These are phyloP conservation scores for Eimeria tenella DNA, from an alignment of 169 alveolate genomes.

Conservation along the genomic window DNA sequence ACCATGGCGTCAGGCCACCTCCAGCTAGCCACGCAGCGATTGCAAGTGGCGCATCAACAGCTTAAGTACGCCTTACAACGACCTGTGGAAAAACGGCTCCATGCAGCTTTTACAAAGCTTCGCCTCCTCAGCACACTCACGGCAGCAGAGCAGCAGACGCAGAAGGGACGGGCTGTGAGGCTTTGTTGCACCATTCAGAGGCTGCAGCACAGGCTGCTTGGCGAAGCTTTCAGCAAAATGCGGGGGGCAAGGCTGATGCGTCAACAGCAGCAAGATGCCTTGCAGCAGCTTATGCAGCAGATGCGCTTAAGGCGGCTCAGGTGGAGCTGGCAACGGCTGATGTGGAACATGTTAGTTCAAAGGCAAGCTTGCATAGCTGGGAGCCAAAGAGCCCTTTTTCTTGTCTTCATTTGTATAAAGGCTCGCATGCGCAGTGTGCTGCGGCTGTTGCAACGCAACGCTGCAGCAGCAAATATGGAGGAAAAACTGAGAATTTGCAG, in stretches of 20 bases:
- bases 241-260: background rate
- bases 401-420: slow-evolving; percentile 4
- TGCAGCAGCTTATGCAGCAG: slow-evolving; percentile 57
- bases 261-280: slow-evolving; percentile 7
- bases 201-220: background rate
- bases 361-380: background rate
- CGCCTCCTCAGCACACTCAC: background rate
- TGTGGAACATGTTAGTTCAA: background rate
- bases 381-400: slow-evolving; percentile 5
- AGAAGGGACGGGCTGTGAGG: background rate
- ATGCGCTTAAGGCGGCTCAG: slow-evolving; percentile 43
- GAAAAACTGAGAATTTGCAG: slow-evolving; percentile 5
- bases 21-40: slow-evolving; percentile 14
- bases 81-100: background rate
- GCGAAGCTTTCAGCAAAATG: background rate
- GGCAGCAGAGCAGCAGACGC: slow-evolving; percentile 10
- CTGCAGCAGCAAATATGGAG: slow-evolving; percentile 5
- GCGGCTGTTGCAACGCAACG: slow-evolving; percentile 10
- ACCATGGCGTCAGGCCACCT: slow-evolving; percentile 50
- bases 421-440: slow-evolving; percentile 52
- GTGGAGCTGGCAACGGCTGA: slow-evolving; percentile 35
- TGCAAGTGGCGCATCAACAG: slow-evolving; percentile 28
- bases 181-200: background rate
- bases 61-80: background rate
- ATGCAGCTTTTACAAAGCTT: background rate